Evolutionary conservation across 192 early-diverging fungal species (phyloP).

Genomic region (Backusella luteola): DNA sequence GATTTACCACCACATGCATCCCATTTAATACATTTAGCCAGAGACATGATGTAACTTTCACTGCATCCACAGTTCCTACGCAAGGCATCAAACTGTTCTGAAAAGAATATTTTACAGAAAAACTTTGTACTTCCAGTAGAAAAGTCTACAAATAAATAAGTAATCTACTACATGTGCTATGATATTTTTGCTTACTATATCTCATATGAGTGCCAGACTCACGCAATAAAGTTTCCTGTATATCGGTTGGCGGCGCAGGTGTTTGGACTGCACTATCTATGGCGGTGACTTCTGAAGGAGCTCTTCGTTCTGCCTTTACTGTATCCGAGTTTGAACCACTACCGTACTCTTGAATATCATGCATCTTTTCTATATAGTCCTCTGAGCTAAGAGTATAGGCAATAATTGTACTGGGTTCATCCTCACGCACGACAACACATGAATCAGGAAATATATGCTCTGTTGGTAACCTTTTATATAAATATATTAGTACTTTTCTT

Average conservation of each 20-base stretch:
- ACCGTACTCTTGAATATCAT: constrained; percentile 35
- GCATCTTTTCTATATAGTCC: constrained; percentile 69
- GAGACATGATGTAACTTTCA: constrained; percentile 78
- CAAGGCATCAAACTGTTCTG: constrained; percentile 90
- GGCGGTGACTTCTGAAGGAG: not conserved
- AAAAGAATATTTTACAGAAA: constrained; percentile 88
- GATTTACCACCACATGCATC: constrained; percentile 87
- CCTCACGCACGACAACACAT: constrained; percentile 82
- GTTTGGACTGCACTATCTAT: not conserved
- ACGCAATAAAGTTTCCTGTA: constrained; percentile 64
- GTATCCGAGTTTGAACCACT: constrained; percentile 11
- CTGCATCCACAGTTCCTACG: constrained; percentile 83
- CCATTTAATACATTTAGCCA: constrained; percentile 87
- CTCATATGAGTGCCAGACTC: constrained; percentile 75
- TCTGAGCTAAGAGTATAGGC: constrained; percentile 81
- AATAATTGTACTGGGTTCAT: constrained; percentile 93
- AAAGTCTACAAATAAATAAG: constrained; percentile 46
- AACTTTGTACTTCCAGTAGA: constrained; percentile 75
- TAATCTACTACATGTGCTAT: not conserved
- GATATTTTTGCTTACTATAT: constrained; percentile 53
- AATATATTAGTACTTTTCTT: not conserved
- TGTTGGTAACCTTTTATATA: constrained; percentile 49
- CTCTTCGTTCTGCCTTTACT: not conserved
- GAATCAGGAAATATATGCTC: constrained; percentile 91
- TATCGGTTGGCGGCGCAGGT: constrained; percentile 32